phyloP scores from a whole-genome alignment of 1,139 yeast genomes.

The Nakaseomyces nivariensis region DNA sequence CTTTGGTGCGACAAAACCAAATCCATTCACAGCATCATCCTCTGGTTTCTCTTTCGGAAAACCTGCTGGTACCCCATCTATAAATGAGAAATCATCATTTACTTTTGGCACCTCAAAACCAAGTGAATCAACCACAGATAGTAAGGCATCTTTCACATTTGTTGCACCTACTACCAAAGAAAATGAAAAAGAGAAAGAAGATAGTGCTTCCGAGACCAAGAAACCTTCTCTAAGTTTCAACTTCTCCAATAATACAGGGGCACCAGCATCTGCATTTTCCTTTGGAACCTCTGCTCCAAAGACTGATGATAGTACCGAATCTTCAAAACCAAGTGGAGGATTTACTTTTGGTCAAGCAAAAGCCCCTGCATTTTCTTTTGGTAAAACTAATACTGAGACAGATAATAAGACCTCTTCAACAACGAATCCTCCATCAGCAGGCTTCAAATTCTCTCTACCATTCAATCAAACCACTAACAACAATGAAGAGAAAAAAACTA shows the following conservation, averaged over 20 bases:
- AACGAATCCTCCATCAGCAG: constrained; percentile 10
- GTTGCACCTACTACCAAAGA: constrained; percentile 11
- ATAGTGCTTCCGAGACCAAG: constrained; percentile 7
- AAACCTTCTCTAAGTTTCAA: constrained; percentile 31
- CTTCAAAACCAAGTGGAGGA: constrained; percentile 4
- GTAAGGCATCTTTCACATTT: constrained; percentile 29
- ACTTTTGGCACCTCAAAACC: constrained; percentile 12
- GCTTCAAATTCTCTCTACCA: constrained; percentile 27
- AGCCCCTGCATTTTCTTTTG: constrained; percentile 28
- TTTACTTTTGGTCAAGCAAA: constrained; percentile 6
- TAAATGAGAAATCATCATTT: constrained; percentile 11
- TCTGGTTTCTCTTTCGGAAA: constrained; percentile 24
- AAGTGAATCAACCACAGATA: constrained; percentile 1
- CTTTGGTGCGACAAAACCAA: constrained; percentile 12
- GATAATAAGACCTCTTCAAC: neutral
- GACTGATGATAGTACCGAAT: constrained; percentile 6
- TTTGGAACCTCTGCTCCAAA: constrained; percentile 18
- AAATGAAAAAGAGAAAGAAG: neutral
- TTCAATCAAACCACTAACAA: constrained; percentile 12
- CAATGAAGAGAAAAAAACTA: constrained; percentile 14
- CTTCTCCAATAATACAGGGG: constrained; percentile 6
- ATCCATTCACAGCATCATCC: constrained; percentile 2
- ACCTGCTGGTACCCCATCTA: constrained; percentile 16
- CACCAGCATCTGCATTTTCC: constrained; percentile 19
- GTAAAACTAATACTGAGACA: constrained; percentile 7